phyloP scores from a whole-genome alignment of 768 basidiomycete genomes.

The Ramaria sp. region DNA sequence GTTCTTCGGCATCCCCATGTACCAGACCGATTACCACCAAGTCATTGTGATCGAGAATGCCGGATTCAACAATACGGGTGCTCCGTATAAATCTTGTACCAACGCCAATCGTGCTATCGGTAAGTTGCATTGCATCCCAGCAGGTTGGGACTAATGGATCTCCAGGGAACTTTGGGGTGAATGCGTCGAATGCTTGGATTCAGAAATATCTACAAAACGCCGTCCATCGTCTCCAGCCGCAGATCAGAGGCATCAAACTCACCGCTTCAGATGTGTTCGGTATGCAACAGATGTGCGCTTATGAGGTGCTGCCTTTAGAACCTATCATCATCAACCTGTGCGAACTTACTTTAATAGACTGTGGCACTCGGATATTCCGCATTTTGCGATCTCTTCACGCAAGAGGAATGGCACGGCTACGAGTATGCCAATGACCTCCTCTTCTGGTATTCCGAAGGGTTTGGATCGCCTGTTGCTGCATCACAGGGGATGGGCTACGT shows the following conservation, averaged over 20 bases:
- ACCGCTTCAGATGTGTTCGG: constrained; percentile 19
- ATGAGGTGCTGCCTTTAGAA: constrained; percentile 21
- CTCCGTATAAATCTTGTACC: constrained; percentile 24
- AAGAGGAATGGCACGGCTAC: constrained; percentile 41
- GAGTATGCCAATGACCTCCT: constrained; percentile 26
- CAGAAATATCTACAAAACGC: constrained; percentile 28
- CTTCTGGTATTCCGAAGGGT: constrained; percentile 30
- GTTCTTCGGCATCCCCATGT: constrained; percentile 63
- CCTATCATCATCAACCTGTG: background rate
- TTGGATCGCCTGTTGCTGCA: constrained; percentile 31
- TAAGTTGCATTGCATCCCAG: constrained; percentile 15
- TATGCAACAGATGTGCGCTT: constrained; percentile 30
- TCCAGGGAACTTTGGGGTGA: constrained; percentile 16
- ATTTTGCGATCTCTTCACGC: constrained; percentile 42
- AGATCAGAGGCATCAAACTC: constrained; percentile 20
- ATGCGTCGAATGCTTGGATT: constrained; percentile 25
- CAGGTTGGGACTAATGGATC: constrained; percentile 13
- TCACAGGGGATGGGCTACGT: constrained; percentile 30
- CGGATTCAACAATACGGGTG: constrained; percentile 40
- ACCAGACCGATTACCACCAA: constrained; percentile 60
- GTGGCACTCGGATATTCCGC: constrained; percentile 39
- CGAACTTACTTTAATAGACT: constrained; percentile 19
- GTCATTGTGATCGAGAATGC: constrained; percentile 60
- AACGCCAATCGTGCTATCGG: background rate
- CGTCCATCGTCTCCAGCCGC: constrained; percentile 14